Conservation (phyloP, 2,329 filamentous ascomycete genomes). For the Gyromitra esculenta region DNA sequence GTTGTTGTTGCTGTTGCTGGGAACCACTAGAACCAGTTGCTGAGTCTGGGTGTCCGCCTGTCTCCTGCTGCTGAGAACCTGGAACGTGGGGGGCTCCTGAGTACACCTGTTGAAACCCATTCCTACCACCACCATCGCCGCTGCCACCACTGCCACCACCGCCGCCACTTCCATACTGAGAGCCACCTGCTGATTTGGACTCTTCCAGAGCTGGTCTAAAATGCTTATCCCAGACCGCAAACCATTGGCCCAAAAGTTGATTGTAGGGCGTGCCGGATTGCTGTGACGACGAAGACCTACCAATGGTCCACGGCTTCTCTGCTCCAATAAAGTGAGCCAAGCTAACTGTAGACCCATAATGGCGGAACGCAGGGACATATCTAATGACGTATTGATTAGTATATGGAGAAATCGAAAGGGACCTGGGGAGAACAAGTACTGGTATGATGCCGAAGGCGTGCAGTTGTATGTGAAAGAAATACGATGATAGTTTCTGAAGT, state of each 20-base stretch:
- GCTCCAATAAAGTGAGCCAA: slow-evolving; percentile 94
- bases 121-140: slow-evolving; percentile 43
- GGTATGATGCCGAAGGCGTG: slow-evolving; percentile 94
- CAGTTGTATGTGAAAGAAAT: slow-evolving; percentile 97
- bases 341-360: slow-evolving; percentile 89
- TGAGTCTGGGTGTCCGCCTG: slow-evolving; percentile 49
- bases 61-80: slow-evolving; percentile 47
- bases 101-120: slow-evolving; percentile 40
- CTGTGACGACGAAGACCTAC: slow-evolving; percentile 63
- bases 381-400: slow-evolving; percentile 41
- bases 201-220: slow-evolving; percentile 66
- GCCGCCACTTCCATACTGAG: slow-evolving; percentile 57
- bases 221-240: slow-evolving; percentile 91
- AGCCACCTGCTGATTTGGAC: slow-evolving; percentile 41
- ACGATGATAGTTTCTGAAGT: slow-evolving; percentile 86
- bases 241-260: slow-evolving; percentile 88
- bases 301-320: slow-evolving; percentile 85
- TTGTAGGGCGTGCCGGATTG: slow-evolving; percentile 71
- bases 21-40: slow-evolving; percentile 52
- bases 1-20: slow-evolving; percentile 42
- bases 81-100: slow-evolving; percentile 45
- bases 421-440: slow-evolving; percentile 61
- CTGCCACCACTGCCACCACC: slow-evolving; percentile 61
- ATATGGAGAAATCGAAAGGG: slow-evolving; percentile 8
- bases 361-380: slow-evolving; percentile 91